Conservation (phyloP, 352 stramenopile genomes). For the Phytophthora tubulina region DNA sequence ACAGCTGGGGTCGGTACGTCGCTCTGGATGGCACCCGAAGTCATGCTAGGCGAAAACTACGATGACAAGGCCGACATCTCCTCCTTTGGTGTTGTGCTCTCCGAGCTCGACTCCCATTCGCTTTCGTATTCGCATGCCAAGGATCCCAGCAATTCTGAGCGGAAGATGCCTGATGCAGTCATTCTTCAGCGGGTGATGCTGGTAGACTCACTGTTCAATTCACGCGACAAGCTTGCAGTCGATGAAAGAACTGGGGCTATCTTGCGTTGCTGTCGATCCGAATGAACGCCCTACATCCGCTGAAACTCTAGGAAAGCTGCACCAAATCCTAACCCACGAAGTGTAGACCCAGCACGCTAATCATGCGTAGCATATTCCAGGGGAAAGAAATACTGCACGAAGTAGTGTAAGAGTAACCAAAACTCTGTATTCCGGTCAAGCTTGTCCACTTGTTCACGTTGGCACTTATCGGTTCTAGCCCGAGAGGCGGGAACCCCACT, state of each 20-base stretch:
- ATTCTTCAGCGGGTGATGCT: constrained; percentile 32
- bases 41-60: constrained; percentile 30
- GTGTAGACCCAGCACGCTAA: neutral
- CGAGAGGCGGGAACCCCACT: constrained; percentile 40
- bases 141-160: constrained; percentile 19
- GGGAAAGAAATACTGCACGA: too few relatives aligned
- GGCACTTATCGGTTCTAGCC: neutral
- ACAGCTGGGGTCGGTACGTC: constrained; percentile 23
- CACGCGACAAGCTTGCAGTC: constrained; percentile 19
- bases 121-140: constrained; percentile 23
- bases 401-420: too few relatives aligned
- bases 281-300: constrained; percentile 21
- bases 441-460: too few relatives aligned
- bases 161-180: constrained; percentile 27
- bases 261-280: constrained; percentile 22
- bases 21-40: constrained; percentile 26
- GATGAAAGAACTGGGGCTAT: constrained; percentile 13
- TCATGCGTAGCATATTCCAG: too few relatives aligned
- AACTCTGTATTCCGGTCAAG: too few relatives aligned
- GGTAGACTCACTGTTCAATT: constrained; percentile 23
- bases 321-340: constrained; percentile 27
- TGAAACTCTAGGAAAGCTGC: constrained; percentile 23
- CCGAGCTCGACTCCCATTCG: constrained; percentile 20
- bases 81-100: constrained; percentile 32
- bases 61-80: constrained; percentile 30